Conservation (phyloP, 148 eudicot genomes). For the Pouteria glomerata region DNA sequence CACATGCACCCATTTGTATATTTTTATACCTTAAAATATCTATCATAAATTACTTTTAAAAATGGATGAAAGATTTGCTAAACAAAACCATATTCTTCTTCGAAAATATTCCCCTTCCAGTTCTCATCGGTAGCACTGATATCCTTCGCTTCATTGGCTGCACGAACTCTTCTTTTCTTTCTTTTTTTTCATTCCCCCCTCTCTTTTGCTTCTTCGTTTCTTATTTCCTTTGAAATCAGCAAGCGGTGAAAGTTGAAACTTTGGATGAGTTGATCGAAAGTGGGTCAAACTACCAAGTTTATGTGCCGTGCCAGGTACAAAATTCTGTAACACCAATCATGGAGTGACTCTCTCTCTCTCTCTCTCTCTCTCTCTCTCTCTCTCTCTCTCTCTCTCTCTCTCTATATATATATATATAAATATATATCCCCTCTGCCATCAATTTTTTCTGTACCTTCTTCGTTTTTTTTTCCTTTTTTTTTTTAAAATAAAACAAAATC, state of each 20-base stretch:
- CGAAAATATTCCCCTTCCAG: slow-evolving; percentile 11
- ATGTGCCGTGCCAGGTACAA: background rate
- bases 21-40: background rate
- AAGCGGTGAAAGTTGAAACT: background rate
- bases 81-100: no score
- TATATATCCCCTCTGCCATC: background rate
- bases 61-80: no score
- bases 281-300: slow-evolving; percentile 5
- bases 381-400: no score
- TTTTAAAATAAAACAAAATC: slow-evolving; percentile 2
- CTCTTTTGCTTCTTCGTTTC: background rate
- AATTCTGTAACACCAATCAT: slow-evolving; percentile 5
- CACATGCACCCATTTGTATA: slow-evolving; percentile 14
- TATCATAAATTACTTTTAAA: no score
- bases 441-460: background rate
- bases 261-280: background rate
- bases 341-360: background rate
- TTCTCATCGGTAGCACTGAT: background rate
- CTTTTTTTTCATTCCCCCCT: background rate
- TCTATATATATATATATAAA: no score
- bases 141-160: slow-evolving; percentile 13
- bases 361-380: background rate
- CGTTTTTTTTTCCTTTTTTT: background rate
- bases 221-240: background rate
- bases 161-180: background rate